Percentiles rank a stretch among this genome's conserved stretches.
phyloP scores from a whole-genome alignment of 108 stramenopile genomes.

The Cyclotella baltica region DNA sequence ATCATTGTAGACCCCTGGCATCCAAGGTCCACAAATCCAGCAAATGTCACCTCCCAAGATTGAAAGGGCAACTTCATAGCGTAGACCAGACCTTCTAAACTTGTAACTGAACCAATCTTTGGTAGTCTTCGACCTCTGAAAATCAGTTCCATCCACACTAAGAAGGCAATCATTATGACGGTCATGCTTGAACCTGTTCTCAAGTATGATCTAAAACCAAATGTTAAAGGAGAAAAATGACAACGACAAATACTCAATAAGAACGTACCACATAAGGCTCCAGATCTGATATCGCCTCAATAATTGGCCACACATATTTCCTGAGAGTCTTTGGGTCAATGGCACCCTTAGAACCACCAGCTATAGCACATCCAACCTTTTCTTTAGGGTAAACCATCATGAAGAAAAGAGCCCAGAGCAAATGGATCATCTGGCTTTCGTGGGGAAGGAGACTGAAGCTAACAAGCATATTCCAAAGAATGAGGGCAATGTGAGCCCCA shows the following conservation, averaged over 20 bases:
- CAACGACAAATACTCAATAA: no score
- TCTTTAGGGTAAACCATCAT: constrained; percentile 16
- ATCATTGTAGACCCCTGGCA: background rate
- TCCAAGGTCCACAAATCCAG: background rate
- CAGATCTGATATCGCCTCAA: constrained; percentile 3
- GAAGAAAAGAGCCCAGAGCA: constrained; percentile 17
- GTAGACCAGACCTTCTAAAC: background rate
- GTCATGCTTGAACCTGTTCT: background rate
- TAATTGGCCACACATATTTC: constrained; percentile 28
- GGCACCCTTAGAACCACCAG: constrained; percentile 13
- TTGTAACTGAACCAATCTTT: background rate
- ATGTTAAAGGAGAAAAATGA: no score
- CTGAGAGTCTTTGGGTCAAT: constrained; percentile 23
- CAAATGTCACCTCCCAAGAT: background rate
- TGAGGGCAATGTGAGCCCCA: background rate
- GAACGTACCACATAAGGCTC: background rate
- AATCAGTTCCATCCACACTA: background rate
- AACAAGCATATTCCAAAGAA: background rate
- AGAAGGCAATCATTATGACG: background rate
- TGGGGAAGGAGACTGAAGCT: background rate
- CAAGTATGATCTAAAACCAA: background rate
- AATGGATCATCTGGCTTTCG: constrained; percentile 13
- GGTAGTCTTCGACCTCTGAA: background rate
- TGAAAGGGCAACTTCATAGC: background rate
- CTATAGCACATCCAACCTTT: constrained; percentile 7